phyloP scores from a whole-genome alignment of 495 filamentous ascomycete species.

The Lasiosphaeris hirsuta region DNA sequence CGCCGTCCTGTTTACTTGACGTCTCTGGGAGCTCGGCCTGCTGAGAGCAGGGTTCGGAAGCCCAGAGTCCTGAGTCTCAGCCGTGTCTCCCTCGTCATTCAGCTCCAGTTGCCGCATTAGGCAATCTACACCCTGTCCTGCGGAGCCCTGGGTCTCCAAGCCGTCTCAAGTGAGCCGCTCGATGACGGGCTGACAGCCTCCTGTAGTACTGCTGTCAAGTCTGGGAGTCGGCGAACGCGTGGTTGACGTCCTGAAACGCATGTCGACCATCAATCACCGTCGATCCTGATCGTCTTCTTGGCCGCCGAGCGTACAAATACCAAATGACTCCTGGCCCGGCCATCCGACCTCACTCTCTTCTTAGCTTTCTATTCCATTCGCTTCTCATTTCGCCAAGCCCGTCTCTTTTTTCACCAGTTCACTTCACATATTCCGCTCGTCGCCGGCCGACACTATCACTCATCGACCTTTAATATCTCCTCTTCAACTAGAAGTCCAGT shows the following conservation, averaged over 20 bases:
- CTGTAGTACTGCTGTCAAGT: not conserved
- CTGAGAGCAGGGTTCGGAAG: not conserved
- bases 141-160: not conserved
- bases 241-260: constrained; percentile 25
- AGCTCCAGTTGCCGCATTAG: not conserved
- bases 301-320: constrained; percentile 36
- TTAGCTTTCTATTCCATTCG: constrained; percentile 15
- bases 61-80: not conserved
- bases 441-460: constrained; percentile 29
- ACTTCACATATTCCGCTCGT: constrained; percentile 16
- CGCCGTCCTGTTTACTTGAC: not conserved
- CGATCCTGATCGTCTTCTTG: constrained; percentile 24
- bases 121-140: not conserved
- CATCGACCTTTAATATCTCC: constrained; percentile 2
- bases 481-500: constrained; percentile 19
- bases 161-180: constrained; percentile 14
- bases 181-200: constrained; percentile 8
- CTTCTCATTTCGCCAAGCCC: constrained; percentile 17
- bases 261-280: constrained; percentile 21
- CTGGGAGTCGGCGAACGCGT: not conserved
- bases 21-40: too few species aligned
- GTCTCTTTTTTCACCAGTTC: constrained; percentile 1
- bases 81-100: not conserved
- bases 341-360: constrained; percentile 17
- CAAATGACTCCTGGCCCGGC: constrained; percentile 16